A percentile compares a stretch with the other conserved stretches of the same genome.
These are phyloP conservation scores for Cyberlindnera subsufficiens DNA, from an alignment of 805 yeast species.

Conservation along the genomic window DNA sequence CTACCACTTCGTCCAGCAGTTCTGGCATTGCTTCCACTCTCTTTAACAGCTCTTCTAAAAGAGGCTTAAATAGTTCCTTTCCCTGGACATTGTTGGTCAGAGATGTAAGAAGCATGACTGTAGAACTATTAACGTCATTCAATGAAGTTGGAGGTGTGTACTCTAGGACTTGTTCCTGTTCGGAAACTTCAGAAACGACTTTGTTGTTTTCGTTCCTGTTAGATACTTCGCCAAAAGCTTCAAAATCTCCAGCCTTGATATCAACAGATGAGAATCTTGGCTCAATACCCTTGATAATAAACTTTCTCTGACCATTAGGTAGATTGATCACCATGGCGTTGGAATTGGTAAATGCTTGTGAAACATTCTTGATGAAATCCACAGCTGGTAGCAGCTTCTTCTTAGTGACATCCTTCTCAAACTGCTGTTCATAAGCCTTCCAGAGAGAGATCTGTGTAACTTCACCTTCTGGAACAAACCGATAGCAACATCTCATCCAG, in stretches of 20 bases:
- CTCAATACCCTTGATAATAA: slow-evolving; percentile 89
- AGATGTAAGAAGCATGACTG: slow-evolving; percentile 31
- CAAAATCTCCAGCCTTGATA: slow-evolving; percentile 38
- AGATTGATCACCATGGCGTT: slow-evolving; percentile 87
- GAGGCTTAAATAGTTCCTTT: slow-evolving; percentile 26
- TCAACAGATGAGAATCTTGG: slow-evolving; percentile 65
- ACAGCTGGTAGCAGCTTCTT: slow-evolving; percentile 83
- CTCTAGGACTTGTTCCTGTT: slow-evolving; percentile 11
- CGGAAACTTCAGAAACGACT: slow-evolving; percentile 3
- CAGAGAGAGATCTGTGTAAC: slow-evolving; percentile 94
- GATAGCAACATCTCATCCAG: slow-evolving; percentile 92
- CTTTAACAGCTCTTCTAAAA: slow-evolving; percentile 27
- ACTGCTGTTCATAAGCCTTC: slow-evolving; percentile 90
- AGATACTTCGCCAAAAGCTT: slow-evolving; percentile 25
- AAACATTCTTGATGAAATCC: slow-evolving; percentile 92
- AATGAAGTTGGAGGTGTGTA: slow-evolving; percentile 27
- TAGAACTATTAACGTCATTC: slow-evolving; percentile 35
- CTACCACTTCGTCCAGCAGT: slow-evolving; percentile 22
- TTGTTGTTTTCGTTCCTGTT: not conserved
- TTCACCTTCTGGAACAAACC: slow-evolving; percentile 69
- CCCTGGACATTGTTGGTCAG: slow-evolving; percentile 28
- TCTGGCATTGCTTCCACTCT: slow-evolving; percentile 30
- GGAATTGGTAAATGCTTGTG: slow-evolving; percentile 80
- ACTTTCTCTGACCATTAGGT: slow-evolving; percentile 63
- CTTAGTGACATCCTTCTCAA: slow-evolving; percentile 51